A percentile compares a stretch with the other conserved stretches of the same genome.
Conservation (phyloP, 73 alveolate species). For the Paraurostyla sp. region DNA sequence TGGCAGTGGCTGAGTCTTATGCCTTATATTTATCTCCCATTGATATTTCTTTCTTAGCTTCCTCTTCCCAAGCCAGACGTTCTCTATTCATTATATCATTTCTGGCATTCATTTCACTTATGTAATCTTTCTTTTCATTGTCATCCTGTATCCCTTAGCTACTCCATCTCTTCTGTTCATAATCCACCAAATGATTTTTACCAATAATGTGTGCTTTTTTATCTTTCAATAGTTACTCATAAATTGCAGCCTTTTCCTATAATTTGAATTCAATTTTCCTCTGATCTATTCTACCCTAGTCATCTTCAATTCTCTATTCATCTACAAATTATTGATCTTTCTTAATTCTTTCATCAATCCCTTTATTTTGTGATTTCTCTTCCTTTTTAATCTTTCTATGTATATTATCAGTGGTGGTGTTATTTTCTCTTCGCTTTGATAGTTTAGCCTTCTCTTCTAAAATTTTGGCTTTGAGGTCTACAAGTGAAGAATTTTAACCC, state of each 20-base stretch:
- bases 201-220: neutral
- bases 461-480: slow-evolving; percentile 35
- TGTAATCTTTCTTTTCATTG: neutral
- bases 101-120: neutral
- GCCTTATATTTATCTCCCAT: neutral
- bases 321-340: slow-evolving; percentile 3
- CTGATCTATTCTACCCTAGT: neutral
- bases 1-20: slow-evolving; percentile 46
- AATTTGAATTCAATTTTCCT: slow-evolving; percentile 14
- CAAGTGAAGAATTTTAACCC: slow-evolving; percentile 7
- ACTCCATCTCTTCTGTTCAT: slow-evolving; percentile 38
- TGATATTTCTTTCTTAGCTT: slow-evolving; percentile 33
- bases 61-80: slow-evolving; percentile 45
- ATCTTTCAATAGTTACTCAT: slow-evolving; percentile 29
- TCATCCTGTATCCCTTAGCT: neutral
- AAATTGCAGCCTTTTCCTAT: slow-evolving; percentile 26
- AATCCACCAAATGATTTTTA: slow-evolving; percentile 14
- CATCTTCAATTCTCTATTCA: slow-evolving; percentile 9
- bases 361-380: slow-evolving; percentile 7
- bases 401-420: neutral
- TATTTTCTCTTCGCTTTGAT: neutral
- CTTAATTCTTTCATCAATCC: slow-evolving; percentile 37
- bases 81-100: slow-evolving; percentile 39
- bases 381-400: neutral
- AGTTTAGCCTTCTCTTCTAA: slow-evolving; percentile 35